Conservation (phyloP, 441 rosid genomes). For the Gossypium gossypioides region DNA sequence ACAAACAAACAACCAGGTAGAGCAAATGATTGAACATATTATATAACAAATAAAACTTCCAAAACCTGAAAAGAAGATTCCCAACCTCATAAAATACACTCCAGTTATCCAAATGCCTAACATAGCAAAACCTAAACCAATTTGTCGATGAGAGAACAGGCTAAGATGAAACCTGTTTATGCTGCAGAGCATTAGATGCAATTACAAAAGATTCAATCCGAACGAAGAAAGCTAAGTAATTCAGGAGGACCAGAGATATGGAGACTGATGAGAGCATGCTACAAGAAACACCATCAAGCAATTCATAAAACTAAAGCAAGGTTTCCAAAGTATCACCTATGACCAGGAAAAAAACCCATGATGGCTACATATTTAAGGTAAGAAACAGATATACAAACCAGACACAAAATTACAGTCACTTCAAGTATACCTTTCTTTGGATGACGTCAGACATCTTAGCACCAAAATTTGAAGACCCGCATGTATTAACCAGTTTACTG, state of each 20-base stretch:
- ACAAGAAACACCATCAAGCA: not conserved
- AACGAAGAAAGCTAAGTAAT: not conserved
- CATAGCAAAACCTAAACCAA: not conserved
- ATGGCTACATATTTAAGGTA: not conserved
- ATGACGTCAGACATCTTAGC: slow-evolving; percentile 67
- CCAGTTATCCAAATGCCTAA: not conserved
- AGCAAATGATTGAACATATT: not conserved
- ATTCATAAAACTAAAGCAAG: not conserved
- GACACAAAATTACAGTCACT: not conserved
- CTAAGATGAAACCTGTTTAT: not conserved
- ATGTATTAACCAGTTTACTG: slow-evolving; percentile 35
- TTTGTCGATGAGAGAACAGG: not conserved
- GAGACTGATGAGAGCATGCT: not conserved
- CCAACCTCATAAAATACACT: not conserved
- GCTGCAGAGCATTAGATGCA: not conserved
- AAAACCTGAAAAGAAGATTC: not conserved
- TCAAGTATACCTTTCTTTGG: slow-evolving; percentile 66
- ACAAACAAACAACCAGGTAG: not conserved
- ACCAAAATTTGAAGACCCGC: slow-evolving; percentile 47
- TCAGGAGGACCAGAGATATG: not conserved
- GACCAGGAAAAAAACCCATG: not conserved
- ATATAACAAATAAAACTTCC: not conserved
- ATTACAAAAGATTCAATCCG: not conserved
- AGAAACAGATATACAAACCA: not conserved
- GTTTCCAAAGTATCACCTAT: not conserved